Evolutionary conservation across 768 basidiomycete species (phyloP), one percentile per base, ranked within the genome.

Genomic region (Leccinum variicolor): DNA sequence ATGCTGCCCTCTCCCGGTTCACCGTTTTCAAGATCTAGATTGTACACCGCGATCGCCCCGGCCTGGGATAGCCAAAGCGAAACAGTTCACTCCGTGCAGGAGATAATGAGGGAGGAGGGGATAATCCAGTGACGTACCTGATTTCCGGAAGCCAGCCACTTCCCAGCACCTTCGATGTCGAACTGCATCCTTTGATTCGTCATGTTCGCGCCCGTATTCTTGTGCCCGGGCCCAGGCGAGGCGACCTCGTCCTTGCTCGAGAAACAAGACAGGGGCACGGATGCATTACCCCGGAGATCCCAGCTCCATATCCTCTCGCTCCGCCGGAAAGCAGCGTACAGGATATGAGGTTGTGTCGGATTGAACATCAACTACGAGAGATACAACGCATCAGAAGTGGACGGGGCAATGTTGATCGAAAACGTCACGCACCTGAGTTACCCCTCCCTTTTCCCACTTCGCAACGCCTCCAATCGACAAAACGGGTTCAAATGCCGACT

Each of bases 131-230:
- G 10, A 56, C 83, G 41, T 52, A 87, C 92, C 77, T 87, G 81
- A 68, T 86, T 84, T 1, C 93, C 93, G 2, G 80, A 73, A 25
- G 78, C 79, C 36, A 95, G 63, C 73, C 81, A 84, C 48, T 74
- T 76, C 1, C 94, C 92, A 39, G 78, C 75, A 11, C 78, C 54
- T 65, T 95, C 92, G 1, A 95, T 67, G 62, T 91, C 91, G 64
- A 96, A 95, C n/a, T 74, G 70, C 25, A 86, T 74, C 60, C 83
- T 83, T 70, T 97, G 95, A 66, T 95, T 94, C 21, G 89, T 88
- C 48, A 62, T 28, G 31, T 50, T n/a, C 26, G 49, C 25, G 23
- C 19, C 87, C 43, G 59, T 31, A 28, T 50, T n/a, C 19, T 52
- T 31, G 26, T 26, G 25, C 26, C 25, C 2, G n/a, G 58, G 48